Conservation (phyloP, 225 moss, liverwort and hornwort genomes). For the Polytrichum commune region DNA sequence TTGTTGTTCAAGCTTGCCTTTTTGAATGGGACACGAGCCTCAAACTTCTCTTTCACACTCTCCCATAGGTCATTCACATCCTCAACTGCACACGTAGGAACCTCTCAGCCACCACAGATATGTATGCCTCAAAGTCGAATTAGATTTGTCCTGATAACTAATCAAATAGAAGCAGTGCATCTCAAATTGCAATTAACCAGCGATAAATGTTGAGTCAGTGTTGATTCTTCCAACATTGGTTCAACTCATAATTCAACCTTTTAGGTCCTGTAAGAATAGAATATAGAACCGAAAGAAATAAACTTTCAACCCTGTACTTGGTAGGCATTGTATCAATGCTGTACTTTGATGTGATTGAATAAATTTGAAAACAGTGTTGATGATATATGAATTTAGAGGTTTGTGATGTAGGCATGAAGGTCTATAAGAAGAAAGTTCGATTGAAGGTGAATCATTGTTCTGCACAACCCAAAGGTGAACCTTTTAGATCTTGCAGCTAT, state of each 20-base stretch:
- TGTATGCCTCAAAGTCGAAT: not conserved
- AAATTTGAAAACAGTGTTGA: too few relatives aligned
- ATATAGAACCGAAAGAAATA: too few relatives aligned
- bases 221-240: not conserved
- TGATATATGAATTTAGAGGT: too few relatives aligned
- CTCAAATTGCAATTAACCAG: not conserved
- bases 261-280: too few relatives aligned
- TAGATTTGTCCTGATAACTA: not conserved
- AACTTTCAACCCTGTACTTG: too few relatives aligned
- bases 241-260: not conserved
- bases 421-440: too few relatives aligned
- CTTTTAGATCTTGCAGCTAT: too few relatives aligned
- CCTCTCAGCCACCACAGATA: not conserved
- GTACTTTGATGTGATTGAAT: too few relatives aligned
- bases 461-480: too few relatives aligned
- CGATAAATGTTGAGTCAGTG: not conserved
- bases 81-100: slow-evolving; percentile 40
- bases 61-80: slow-evolving; percentile 65
- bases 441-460: too few relatives aligned
- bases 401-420: too few relatives aligned
- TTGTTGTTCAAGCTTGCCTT: slow-evolving; percentile 59
- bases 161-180: not conserved
- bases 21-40: slow-evolving; percentile 55
- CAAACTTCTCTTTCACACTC: slow-evolving; percentile 43
- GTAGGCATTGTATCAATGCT: too few relatives aligned